A percentile compares a stretch with the other conserved stretches of the same genome.
These are phyloP conservation scores for Gynandropsis gynandra DNA, from an alignment of 345 rosid genomes.

Conservation along the genomic window DNA sequence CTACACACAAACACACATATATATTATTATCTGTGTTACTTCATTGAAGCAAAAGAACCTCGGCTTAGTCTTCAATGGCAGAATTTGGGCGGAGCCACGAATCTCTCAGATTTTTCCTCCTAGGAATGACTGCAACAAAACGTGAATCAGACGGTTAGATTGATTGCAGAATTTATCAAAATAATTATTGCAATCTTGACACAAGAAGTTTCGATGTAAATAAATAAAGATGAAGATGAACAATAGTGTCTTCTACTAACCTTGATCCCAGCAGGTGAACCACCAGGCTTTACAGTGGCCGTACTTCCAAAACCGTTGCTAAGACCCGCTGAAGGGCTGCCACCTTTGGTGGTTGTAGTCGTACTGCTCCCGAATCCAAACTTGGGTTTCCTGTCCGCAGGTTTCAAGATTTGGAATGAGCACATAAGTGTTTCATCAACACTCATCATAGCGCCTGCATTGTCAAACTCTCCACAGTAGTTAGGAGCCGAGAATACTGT, in stretches of 20 bases:
- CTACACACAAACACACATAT: too few species aligned
- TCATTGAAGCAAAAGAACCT: too few species aligned
- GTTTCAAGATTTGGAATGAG: constrained; percentile 65
- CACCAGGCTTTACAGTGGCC: constrained; percentile 37
- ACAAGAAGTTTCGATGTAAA: neutral
- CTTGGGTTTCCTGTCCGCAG: constrained; percentile 43
- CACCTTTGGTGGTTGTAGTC: too few species aligned
- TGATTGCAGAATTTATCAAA: neutral
- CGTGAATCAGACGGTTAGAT: neutral
- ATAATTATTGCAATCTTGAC: neutral
- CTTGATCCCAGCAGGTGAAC: constrained; percentile 46
- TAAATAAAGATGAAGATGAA: neutral
- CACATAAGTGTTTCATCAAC: constrained; percentile 65
- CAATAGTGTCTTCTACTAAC: constrained; percentile 24
- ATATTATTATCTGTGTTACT: too few species aligned
- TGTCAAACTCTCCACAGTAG: constrained; percentile 75
- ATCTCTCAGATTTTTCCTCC: constrained; percentile 30
- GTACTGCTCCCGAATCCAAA: constrained; percentile 38
- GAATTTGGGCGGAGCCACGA: too few species aligned
- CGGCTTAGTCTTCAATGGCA: too few species aligned
- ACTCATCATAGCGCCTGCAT: constrained; percentile 83
- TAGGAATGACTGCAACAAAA: constrained; percentile 41
- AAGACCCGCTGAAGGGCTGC: constrained; percentile 35
- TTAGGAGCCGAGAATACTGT: constrained; percentile 78
- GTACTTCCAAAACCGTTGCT: constrained; percentile 33